Evolutionary conservation across 768 basidiomycete species (phyloP), one percentile per base, ranked within the genome.

Genomic region (Leccinum disarticulatum): DNA sequence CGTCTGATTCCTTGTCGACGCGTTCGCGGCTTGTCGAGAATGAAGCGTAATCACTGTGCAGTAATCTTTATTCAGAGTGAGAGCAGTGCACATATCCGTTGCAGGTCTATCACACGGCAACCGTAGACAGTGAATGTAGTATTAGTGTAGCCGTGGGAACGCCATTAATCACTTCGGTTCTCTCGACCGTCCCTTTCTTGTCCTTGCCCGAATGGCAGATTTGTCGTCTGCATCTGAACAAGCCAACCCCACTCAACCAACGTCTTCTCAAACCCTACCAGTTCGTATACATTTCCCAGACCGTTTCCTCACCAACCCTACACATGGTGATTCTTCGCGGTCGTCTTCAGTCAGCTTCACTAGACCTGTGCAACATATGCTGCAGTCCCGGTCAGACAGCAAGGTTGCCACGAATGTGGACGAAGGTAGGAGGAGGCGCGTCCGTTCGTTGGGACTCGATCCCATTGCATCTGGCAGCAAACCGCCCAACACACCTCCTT

Each of bases 251-350:
- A 58, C 59, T 28, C 60, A 36, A 35, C 54, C 64, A 49, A 54
- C 43, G 19, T 38, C 66, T 52, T 41, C 65, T 38, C 63, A 61
- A 56, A 27, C 64, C 11, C 57, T 57, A 9, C 33, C 61, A 41
- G 62, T 72, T 55, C 77, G 68, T 52, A 73, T 77, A 55, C 76
- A 64, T 14, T 74, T 80, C 50, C 73, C 77, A 1, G 65, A 70
- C 64, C 67, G 64, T 22, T 74, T 74, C 54, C 67, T 72, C 53
- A 49, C 64, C 17, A 22, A 66, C n/a, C 64, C 59, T n/a, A 57
- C 59, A 59, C 64, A 62, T 59, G 70, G 65, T 15, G 60, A 62
- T 55, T 74, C 74, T 30, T 73, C 73, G 49, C 66, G 64, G 69
- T 75, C 72, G 35, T 75, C 73, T 30, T 73, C 71, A 9, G 35